phyloP scores from a whole-genome alignment of 805 yeast species.

The Myxozyma melibiosi region DNA sequence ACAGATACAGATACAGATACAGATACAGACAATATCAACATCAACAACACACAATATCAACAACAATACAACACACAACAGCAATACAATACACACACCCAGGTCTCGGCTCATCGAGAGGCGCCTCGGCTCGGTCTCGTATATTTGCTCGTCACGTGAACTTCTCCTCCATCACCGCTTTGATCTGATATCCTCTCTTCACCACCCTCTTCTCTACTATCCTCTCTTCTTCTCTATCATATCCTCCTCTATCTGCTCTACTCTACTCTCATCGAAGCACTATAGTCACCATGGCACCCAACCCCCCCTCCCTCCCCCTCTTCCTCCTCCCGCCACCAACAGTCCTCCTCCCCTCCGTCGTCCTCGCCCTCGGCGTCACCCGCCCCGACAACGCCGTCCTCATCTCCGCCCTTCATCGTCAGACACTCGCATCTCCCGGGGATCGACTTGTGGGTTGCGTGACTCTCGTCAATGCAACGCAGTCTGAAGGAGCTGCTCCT shows the following conservation, averaged over 20 bases:
- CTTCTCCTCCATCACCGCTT: neutral
- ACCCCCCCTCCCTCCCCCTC: conserved; percentile 14
- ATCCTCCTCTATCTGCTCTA: neutral
- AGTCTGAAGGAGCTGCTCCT: neutral
- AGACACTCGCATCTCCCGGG: too few relatives aligned
- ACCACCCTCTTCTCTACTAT: neutral
- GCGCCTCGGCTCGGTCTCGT: neutral
- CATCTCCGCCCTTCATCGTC: neutral
- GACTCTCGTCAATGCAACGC: neutral
- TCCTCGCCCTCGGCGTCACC: conserved; percentile 14
- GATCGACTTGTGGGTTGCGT: conserved; percentile 17
- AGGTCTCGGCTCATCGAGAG: too few relatives aligned
- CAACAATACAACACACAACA: neutral
- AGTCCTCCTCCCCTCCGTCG: conserved; percentile 24
- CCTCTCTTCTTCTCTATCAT: neutral
- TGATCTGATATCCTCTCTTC: neutral
- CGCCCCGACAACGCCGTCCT: conserved; percentile 22
- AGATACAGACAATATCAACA: too few relatives aligned
- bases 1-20: too few relatives aligned
- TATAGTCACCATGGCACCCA: neutral
- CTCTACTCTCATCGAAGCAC: neutral
- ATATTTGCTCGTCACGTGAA: neutral
- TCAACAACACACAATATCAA: too few relatives aligned
- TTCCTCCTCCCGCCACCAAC: conserved; percentile 23
- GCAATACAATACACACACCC: neutral